phyloP scores from a whole-genome alignment of 2,329 filamentous ascomycete genomes.

The Aureobasidium musti region DNA sequence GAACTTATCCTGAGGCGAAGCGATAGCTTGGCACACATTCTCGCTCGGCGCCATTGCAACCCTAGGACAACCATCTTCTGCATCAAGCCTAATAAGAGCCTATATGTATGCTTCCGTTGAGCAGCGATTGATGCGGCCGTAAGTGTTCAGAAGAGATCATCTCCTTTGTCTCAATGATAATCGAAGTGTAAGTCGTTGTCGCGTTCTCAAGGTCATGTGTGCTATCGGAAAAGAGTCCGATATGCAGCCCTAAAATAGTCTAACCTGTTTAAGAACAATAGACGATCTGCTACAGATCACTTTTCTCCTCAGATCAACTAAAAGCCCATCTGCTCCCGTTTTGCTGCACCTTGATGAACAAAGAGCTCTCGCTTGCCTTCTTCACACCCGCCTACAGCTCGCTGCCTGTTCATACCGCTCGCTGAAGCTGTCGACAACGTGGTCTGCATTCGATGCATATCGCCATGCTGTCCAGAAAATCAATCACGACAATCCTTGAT shows the following conservation, averaged over 20 bases:
- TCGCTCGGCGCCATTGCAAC: constrained; percentile 11
- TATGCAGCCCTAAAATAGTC: constrained; percentile 14
- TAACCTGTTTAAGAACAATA: constrained; percentile 5
- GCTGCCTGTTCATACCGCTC: background rate
- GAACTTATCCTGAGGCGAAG: constrained; percentile 20
- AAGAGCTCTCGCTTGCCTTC: background rate
- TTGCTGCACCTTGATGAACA: background rate
- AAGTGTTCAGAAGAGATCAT: background rate
- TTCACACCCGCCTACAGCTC: background rate
- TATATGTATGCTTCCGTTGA: background rate
- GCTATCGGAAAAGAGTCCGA: constrained; percentile 1
- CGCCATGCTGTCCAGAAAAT: background rate
- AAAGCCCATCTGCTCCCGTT: background rate
- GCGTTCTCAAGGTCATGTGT: background rate
- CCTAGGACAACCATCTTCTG: background rate
- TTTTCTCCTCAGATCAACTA: background rate
- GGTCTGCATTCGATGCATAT: background rate
- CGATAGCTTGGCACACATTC: constrained; percentile 16
- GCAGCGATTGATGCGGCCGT: background rate
- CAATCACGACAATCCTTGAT: background rate
- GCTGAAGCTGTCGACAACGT: background rate
- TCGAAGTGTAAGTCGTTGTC: background rate
- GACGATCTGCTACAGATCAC: background rate
- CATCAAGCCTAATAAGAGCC: background rate
- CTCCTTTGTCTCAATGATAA: background rate